Base-by-base conservation (phyloP, 2,329 filamentous ascomycete species). In the Aspergillus fumigatus region DNA sequence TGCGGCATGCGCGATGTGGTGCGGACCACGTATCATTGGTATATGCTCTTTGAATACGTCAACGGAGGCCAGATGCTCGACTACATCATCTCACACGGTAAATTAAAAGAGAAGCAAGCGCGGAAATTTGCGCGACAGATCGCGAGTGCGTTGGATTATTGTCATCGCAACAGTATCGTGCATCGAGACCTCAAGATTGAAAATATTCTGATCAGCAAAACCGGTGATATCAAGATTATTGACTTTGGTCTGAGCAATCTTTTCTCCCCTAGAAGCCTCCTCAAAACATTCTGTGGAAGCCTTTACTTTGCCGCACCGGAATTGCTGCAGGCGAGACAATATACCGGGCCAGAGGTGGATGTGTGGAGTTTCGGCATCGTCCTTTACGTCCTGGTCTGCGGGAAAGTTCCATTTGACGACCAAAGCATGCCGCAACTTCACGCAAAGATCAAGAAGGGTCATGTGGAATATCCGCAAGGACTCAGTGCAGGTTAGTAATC, bases 281-380 rank as follows among this genome's bases (percentile, higher is more conserved):
- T 97, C 56, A 97, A 96, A 77, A 99, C 94, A 0, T 99, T 97
- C 70, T 99, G 94, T 68, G 94, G 94, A 49, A 97, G 92, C 80
- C 79, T 99, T 40, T 99, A 99, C 73, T 99, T 99, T 77, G 94
- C 94, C 27, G 94, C 94, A 1, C 94, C 94, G 0, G 94, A 99
- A 72, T 79, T 99, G 51, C 81, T 99, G 50, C 93, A 97, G 72
- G 94, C 94, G 38, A 88, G 90, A 69, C 90, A 92, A 56, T 99
- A 99, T 70, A 96, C 90, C 1, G 94, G 94, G 0, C 94, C 94
- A 0, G 94, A 99, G 71, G 94, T 99, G 27, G 94, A 99, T 70
- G 85, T 97, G 1, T 99, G 94, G 94, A 97, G 94, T 77, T 97
- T 97, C 75, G 94, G 94, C 23, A 97, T 99, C 65, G 94, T 99